Conservation (phyloP, 495 filamentous ascomycete genomes). For the Daldinia loculata region DNA sequence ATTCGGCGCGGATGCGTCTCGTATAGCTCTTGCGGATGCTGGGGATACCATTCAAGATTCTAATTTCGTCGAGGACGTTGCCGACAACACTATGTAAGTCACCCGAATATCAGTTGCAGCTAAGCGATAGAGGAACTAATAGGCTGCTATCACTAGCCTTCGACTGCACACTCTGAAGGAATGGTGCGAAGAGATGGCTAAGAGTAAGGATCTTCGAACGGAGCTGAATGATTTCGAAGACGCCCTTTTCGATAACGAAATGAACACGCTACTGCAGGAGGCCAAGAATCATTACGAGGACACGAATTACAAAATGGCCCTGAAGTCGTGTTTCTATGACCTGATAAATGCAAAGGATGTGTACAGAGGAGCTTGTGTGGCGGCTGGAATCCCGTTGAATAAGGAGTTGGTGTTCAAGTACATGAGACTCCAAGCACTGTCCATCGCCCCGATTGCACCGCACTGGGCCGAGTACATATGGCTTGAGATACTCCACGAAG, state of each 20-base stretch:
- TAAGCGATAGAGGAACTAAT: slow-evolving; percentile 1
- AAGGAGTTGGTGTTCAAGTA: slow-evolving; percentile 77
- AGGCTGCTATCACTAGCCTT: slow-evolving; percentile 50
- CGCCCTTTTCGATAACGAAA: slow-evolving; percentile 89
- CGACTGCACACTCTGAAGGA: slow-evolving; percentile 85
- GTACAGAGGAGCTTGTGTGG: slow-evolving; percentile 82
- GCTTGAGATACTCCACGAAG: slow-evolving; percentile 83
- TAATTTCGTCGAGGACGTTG: slow-evolving; percentile 96
- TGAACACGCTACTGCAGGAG: slow-evolving; percentile 83
- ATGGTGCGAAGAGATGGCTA: slow-evolving; percentile 87
- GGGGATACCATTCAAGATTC: slow-evolving; percentile 95
- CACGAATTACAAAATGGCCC: slow-evolving; percentile 87
- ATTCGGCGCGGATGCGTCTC: slow-evolving; percentile 91
- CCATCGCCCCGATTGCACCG: slow-evolving; percentile 74
- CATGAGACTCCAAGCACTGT: slow-evolving; percentile 84
- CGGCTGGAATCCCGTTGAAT: slow-evolving; percentile 84
- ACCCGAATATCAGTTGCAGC: neutral
- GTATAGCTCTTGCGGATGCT: slow-evolving; percentile 92
- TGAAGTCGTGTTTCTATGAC: slow-evolving; percentile 91
- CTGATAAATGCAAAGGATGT: slow-evolving; percentile 82
- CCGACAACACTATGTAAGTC: slow-evolving; percentile 77
- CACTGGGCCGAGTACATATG: slow-evolving; percentile 97
- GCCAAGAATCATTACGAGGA: slow-evolving; percentile 78
- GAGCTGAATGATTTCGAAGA: slow-evolving; percentile 83
- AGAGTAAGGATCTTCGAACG: slow-evolving; percentile 73